Conservation (phyloP, 495 filamentous ascomycete species). For the Delitschia confertaspora region DNA sequence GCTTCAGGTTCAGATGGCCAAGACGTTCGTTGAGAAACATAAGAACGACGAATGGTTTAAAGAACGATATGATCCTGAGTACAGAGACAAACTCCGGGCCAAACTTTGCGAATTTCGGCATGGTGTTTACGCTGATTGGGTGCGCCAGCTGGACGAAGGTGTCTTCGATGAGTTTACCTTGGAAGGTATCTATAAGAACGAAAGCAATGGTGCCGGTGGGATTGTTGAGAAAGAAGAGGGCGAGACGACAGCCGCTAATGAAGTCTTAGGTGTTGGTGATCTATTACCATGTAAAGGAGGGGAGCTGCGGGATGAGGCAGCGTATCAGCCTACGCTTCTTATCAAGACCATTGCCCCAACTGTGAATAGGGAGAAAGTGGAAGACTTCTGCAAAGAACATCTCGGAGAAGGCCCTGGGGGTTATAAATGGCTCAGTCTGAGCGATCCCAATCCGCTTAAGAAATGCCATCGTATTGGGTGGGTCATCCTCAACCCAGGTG, state of each 20-base stretch:
- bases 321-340: conserved; percentile 78
- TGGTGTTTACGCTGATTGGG: conserved; percentile 71
- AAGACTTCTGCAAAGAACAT: conserved; percentile 86
- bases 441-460: conserved; percentile 93
- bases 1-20: conserved; percentile 81
- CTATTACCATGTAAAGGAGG: conserved; percentile 69
- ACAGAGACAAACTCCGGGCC: conserved; percentile 56
- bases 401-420: conserved; percentile 77
- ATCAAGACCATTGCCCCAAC: conserved; percentile 98
- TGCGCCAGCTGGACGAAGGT: conserved; percentile 68
- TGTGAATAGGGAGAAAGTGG: conserved; percentile 87
- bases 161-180: conserved; percentile 89
- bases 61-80: conserved; percentile 82
- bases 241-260: conserved; percentile 78
- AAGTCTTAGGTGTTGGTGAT: conserved; percentile 86
- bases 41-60: conserved; percentile 96
- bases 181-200: conserved; percentile 90
- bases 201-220: conserved; percentile 79
- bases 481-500: conserved; percentile 83
- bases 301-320: conserved; percentile 73
- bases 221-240: conserved; percentile 91
- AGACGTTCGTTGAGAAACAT: conserved; percentile 78
- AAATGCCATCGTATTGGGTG: conserved; percentile 96
- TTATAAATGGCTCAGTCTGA: conserved; percentile 84
- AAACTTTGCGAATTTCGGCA: conserved; percentile 68